These are phyloP conservation scores for Cynanchum wilfordii DNA, from an alignment of 257 asterid genomes.

Conservation along the genomic window DNA sequence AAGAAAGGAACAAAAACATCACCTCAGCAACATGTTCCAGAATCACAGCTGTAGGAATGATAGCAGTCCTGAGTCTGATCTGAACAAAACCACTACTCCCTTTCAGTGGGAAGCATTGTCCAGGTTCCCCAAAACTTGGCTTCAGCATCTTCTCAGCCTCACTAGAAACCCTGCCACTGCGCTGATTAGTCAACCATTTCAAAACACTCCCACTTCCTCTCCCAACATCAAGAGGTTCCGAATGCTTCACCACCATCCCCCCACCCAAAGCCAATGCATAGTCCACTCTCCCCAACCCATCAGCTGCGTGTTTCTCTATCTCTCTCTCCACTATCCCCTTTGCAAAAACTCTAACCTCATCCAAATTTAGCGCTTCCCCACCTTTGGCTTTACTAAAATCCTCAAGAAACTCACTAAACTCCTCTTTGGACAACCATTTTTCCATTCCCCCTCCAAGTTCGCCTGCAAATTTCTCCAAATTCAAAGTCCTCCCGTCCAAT, in stretches of 20 bases:
- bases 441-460: slow-evolving; percentile 33
- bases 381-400: slow-evolving; percentile 45
- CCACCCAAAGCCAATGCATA: slow-evolving; percentile 77
- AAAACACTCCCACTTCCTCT: slow-evolving; percentile 21
- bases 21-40: slow-evolving; percentile 88
- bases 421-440: slow-evolving; percentile 60
- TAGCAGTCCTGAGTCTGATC: slow-evolving; percentile 59
- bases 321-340: slow-evolving; percentile 63
- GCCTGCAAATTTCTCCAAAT: slow-evolving; percentile 59
- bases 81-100: slow-evolving; percentile 66
- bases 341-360: slow-evolving; percentile 61
- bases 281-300: slow-evolving; percentile 84
- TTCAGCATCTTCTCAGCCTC: slow-evolving; percentile 63
- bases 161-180: slow-evolving; percentile 22
- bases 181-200: slow-evolving; percentile 15
- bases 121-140: slow-evolving; percentile 99
- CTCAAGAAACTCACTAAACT: slow-evolving; percentile 49
- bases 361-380: slow-evolving; percentile 40
- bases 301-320: slow-evolving; percentile 78
- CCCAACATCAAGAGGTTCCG: slow-evolving; percentile 43
- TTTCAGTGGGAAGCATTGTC: slow-evolving; percentile 77
- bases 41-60: slow-evolving; percentile 74
- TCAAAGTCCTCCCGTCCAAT: slow-evolving; percentile 48
- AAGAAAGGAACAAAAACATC: slow-evolving; percentile 12
- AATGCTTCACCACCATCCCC: slow-evolving; percentile 66